Conservation (phyloP, 768 basidiomycete genomes). For the Floccularia luteovirens region DNA sequence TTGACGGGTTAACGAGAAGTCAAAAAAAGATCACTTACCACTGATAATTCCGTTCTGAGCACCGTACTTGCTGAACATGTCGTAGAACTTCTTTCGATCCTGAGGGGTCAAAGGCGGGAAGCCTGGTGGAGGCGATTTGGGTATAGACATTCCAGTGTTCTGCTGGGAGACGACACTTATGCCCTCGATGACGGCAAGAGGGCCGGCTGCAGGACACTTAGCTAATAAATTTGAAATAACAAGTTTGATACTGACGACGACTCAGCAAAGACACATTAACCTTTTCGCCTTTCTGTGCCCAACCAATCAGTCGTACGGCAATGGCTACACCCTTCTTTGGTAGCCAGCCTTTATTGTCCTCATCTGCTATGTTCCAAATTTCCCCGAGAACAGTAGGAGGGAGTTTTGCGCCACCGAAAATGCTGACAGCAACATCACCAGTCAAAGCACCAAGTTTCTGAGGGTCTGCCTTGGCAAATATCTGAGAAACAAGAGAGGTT, state of each 20-base stretch:
- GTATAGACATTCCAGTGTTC: constrained; percentile 48
- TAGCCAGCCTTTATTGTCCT: constrained; percentile 89
- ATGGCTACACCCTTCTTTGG: constrained; percentile 82
- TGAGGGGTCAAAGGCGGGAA: constrained; percentile 68
- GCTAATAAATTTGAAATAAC: constrained; percentile 7
- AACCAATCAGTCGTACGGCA: constrained; percentile 87
- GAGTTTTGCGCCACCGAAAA: constrained; percentile 82
- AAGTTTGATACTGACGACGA: constrained; percentile 53
- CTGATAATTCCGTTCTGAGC: constrained; percentile 72
- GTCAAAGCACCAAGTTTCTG: constrained; percentile 80
- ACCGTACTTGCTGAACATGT: constrained; percentile 65
- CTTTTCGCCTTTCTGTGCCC: constrained; percentile 83
- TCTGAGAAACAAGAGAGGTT: constrained; percentile 58
- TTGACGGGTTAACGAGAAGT: neutral
- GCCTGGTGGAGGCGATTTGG: constrained; percentile 53
- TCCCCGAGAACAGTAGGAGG: constrained; percentile 75
- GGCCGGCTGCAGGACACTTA: constrained; percentile 55
- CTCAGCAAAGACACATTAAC: constrained; percentile 51
- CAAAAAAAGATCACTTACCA: constrained; percentile 39
- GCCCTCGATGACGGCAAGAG: constrained; percentile 75
- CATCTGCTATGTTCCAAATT: constrained; percentile 91
- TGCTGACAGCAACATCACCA: constrained; percentile 83
- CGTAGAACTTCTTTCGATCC: constrained; percentile 81
- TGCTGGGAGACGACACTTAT: constrained; percentile 50
- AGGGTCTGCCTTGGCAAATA: constrained; percentile 68